Conservation (phyloP, 768 basidiomycete species). For the Kondoa subrosea region DNA sequence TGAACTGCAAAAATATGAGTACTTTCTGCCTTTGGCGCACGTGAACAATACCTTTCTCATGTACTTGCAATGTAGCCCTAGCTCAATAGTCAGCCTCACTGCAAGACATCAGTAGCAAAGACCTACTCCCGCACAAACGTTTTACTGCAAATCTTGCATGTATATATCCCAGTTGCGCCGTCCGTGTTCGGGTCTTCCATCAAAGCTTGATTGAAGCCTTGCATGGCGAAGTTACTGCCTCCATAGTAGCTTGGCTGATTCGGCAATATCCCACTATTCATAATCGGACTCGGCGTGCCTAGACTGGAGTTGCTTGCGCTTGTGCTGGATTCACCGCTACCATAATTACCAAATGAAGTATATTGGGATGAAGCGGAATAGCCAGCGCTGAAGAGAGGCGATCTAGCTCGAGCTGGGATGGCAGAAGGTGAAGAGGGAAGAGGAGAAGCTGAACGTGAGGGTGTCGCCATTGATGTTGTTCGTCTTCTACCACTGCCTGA, state of each 20-base stretch:
- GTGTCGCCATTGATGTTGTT: too few species aligned
- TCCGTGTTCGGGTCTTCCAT: background rate
- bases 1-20: background rate
- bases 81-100: background rate
- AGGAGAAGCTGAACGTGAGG: too few species aligned
- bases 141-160: background rate
- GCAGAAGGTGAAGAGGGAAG: too few species aligned
- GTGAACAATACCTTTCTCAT: background rate
- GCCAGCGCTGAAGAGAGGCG: too few species aligned
- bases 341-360: background rate
- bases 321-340: background rate
- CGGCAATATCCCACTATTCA: background rate
- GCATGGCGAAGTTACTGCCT: background rate
- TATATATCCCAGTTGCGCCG: background rate
- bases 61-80: background rate
- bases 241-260: background rate
- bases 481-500: too few species aligned
- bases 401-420: too few species aligned
- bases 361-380: too few species aligned
- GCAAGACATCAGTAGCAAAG: background rate
- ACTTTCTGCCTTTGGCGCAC: background rate
- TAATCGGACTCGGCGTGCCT: background rate
- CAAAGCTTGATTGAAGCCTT: background rate
- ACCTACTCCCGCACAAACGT: background rate
- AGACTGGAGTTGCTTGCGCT: background rate